Conservation (phyloP, 208 protist species). For the Crithidia expoeki region DNA sequence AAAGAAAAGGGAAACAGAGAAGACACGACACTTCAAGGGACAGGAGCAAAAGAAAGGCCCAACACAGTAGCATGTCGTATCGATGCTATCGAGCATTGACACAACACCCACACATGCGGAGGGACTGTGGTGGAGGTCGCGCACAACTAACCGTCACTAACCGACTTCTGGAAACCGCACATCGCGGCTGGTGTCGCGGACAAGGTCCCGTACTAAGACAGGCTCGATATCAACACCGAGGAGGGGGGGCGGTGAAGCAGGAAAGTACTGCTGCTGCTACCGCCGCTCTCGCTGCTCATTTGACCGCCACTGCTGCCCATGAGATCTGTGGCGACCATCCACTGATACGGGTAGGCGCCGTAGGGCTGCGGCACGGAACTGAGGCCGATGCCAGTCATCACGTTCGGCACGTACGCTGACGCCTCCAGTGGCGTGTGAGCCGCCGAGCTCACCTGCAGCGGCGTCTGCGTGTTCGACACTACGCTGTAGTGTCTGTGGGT, state of each 20-base stretch:
- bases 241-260: not conserved
- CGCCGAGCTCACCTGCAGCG: not conserved
- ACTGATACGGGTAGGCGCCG: constrained; percentile 24
- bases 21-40: not conserved
- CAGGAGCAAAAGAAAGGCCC: no score
- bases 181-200: not conserved
- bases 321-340: constrained; percentile 11
- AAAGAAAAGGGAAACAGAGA: constrained; percentile 13
- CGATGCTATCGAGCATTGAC: no score
- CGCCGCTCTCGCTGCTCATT: not conserved
- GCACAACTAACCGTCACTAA: constrained; percentile 17
- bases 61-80: no score
- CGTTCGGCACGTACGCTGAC: not conserved
- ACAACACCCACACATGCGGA: constrained; percentile 15
- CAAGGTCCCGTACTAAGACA: constrained; percentile 4
- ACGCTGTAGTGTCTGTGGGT: constrained; percentile 4
- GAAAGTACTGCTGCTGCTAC: constrained; percentile 1
- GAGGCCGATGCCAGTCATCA: not conserved
- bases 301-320: not conserved
- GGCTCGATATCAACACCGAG: not conserved
- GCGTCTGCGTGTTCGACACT: not conserved
- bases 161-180: constrained; percentile 2
- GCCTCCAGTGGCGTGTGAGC: not conserved
- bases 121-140: not conserved
- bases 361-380: constrained; percentile 13